A percentile compares a stretch with the other conserved stretches of the same genome.
These are phyloP conservation scores for Citrus inodora DNA, from an alignment of 345 rosid genomes.

Conservation along the genomic window DNA sequence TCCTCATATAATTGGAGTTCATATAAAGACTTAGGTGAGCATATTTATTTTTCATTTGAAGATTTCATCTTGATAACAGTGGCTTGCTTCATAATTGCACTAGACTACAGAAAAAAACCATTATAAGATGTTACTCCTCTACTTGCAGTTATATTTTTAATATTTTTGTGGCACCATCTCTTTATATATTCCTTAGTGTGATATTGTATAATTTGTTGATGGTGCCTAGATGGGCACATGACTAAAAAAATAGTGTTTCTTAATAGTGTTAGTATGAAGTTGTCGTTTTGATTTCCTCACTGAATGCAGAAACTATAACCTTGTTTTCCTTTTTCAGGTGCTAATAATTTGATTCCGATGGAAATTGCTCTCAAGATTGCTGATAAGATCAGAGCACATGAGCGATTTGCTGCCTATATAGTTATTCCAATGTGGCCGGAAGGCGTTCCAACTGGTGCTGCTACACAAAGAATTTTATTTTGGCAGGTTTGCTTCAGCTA, in stretches of 20 bases:
- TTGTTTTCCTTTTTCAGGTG: conserved; percentile 49
- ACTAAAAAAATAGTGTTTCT: neutral
- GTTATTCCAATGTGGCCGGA: conserved; percentile 98
- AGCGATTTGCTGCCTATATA: conserved; percentile 91
- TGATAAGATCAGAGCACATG: conserved; percentile 76
- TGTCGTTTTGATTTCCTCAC: neutral
- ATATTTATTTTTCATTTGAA: conserved; percentile 1
- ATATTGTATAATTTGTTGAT: neutral
- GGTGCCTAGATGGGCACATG: neutral
- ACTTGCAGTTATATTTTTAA: neutral
- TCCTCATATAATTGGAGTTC: conserved; percentile 89
- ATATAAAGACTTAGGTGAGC: conserved; percentile 66
- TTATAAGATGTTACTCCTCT: neutral
- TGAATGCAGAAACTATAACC: conserved; percentile 7
- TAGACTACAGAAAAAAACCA: neutral
- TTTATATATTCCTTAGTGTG: neutral
- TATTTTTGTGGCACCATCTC: neutral
- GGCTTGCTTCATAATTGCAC: neutral
- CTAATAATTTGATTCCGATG: conserved; percentile 92
- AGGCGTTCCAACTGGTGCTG: conserved; percentile 84
- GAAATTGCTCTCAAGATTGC: conserved; percentile 95
- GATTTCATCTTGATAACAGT: neutral
- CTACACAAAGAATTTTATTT: conserved; percentile 89
- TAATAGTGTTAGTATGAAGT: neutral
- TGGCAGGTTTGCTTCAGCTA: conserved; percentile 69